Conservation (phyloP, 2,329 filamentous ascomycete species). For the Colletotrichum paranaense region DNA sequence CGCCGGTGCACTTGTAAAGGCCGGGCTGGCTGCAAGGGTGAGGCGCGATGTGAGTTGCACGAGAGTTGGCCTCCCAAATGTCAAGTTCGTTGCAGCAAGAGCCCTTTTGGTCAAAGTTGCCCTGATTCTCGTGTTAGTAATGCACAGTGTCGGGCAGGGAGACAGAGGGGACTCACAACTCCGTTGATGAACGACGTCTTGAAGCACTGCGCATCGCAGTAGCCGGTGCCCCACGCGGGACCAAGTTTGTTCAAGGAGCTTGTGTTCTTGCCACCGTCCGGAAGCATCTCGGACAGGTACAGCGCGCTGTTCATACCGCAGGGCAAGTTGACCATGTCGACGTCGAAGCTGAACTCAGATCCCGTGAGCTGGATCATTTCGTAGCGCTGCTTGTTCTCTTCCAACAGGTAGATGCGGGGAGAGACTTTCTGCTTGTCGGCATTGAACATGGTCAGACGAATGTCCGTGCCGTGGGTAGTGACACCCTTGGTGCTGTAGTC, state of each 20-base stretch:
- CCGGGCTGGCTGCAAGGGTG: constrained; percentile 64
- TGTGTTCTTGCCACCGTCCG: constrained; percentile 65
- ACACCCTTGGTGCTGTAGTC: constrained; percentile 54
- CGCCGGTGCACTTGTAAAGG: constrained; percentile 50
- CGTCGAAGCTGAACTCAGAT: constrained; percentile 73
- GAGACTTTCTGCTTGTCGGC: constrained; percentile 40
- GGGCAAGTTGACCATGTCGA: constrained; percentile 71
- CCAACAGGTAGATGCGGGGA: constrained; percentile 68
- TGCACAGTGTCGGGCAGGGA: constrained; percentile 38
- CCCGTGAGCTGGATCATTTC: constrained; percentile 68
- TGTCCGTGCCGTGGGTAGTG: constrained; percentile 37
- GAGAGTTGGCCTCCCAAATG: constrained; percentile 72
- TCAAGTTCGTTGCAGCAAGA: constrained; percentile 78
- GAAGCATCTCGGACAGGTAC: constrained; percentile 72
- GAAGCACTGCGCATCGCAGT: constrained; percentile 68
- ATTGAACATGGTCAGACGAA: constrained; percentile 42
- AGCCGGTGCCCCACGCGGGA: constrained; percentile 69
- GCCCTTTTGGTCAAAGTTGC: constrained; percentile 67
- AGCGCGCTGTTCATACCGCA: constrained; percentile 76
- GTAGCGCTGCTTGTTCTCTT: constrained; percentile 62
- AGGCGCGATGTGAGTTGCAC: constrained; percentile 68
- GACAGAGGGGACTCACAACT: constrained; percentile 50
- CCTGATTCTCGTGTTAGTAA: constrained; percentile 47
- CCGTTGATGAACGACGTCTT: constrained; percentile 58
- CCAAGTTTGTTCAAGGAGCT: constrained; percentile 65